Evolutionary conservation across 768 basidiomycete genomes (phyloP), one percentile per base, ranked within the genome.

Genomic region (Infundibulicybe gibba): DNA sequence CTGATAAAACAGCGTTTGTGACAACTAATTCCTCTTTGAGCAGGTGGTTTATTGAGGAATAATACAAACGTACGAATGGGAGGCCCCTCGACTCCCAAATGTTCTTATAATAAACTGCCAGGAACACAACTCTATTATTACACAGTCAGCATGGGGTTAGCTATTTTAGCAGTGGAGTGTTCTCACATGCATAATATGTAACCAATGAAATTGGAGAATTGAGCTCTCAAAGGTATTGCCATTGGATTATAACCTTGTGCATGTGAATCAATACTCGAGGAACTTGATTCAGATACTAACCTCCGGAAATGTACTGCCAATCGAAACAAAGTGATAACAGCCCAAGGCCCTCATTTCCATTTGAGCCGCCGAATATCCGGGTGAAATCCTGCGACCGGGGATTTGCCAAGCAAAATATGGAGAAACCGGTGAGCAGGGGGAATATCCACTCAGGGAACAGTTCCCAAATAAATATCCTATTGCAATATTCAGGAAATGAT

Each of bases 271-370:
- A 25, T 3, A 25, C 25, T 25, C 8, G 25, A n/a, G n/a, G 25
- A 25, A 25, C 8, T 25, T 3, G 8, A 25, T 4, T 25, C 8
- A 25, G 8, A 25, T n/a, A 38, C 54, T 16, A 53, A 61, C 65
- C 55, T 55, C 74, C 75, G 12, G 72, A 68, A 15, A 80, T 74
- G 52, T 79, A 80, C 52, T 80, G 77, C 79, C 80, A 85, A 53
- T 85, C 83, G 43, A 85, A 72, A 47, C 77, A 76, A 35, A 85
- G 49, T 6, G 75, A 76, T 32, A 81, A 49, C 30, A 85, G 52
- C 0, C 83, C 83, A 20, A 85, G 72, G 2, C 81, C 83, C 54
- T 85, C 83, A 51, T 85, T 85, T 17, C 75, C 81, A 41, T 80
- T 75, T 2, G 74, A 70, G 3, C 85, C 84, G 11, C 85, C 85